Conservation (phyloP, 2,329 filamentous ascomycete genomes). For the Penicillium sp. region DNA sequence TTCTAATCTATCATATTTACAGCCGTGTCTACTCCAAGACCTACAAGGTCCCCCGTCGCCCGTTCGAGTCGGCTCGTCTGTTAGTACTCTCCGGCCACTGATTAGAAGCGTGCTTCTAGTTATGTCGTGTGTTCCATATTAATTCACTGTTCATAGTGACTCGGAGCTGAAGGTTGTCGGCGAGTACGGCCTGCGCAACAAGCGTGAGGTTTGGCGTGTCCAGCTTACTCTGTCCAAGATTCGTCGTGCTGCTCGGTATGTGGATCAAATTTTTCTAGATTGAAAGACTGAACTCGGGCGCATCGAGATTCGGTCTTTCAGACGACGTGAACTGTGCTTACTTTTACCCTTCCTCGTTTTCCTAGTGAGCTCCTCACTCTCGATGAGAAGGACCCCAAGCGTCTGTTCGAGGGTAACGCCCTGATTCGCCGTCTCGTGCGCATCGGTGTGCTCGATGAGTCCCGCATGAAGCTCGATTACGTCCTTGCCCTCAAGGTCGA, state of each 20-base stretch:
- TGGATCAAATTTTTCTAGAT: conserved; percentile 15
- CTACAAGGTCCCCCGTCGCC: conserved; percentile 96
- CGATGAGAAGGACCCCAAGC: conserved; percentile 99
- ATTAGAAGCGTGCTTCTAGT: conserved; percentile 96
- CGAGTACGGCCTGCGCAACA: conserved; percentile 99
- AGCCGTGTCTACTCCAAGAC: conserved; percentile 93
- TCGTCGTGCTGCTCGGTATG: conserved; percentile 99
- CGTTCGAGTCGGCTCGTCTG: conserved; percentile 99
- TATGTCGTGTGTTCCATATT: conserved; percentile 79
- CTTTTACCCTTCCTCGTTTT: neutral
- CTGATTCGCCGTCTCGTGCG: conserved; percentile 99
- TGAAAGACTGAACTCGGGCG: neutral
- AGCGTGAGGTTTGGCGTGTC: conserved; percentile 99
- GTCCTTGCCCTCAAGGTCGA: conserved; percentile 98
- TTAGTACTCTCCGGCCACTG: conserved; percentile 95
- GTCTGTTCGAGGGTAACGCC: conserved; percentile 99
- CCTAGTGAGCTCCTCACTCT: conserved; percentile 96
- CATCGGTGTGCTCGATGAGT: conserved; percentile 99
- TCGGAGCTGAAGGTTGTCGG: conserved; percentile 99
- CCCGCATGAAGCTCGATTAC: conserved; percentile 99
- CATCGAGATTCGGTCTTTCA: neutral
- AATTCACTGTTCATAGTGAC: conserved; percentile 81
- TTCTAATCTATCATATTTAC: conserved; percentile 34
- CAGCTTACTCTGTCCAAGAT: conserved; percentile 99
- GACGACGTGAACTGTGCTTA: conserved; percentile 1